Conservation (phyloP, 2,329 filamentous ascomycete genomes). For the Neofusicoccum sp. region DNA sequence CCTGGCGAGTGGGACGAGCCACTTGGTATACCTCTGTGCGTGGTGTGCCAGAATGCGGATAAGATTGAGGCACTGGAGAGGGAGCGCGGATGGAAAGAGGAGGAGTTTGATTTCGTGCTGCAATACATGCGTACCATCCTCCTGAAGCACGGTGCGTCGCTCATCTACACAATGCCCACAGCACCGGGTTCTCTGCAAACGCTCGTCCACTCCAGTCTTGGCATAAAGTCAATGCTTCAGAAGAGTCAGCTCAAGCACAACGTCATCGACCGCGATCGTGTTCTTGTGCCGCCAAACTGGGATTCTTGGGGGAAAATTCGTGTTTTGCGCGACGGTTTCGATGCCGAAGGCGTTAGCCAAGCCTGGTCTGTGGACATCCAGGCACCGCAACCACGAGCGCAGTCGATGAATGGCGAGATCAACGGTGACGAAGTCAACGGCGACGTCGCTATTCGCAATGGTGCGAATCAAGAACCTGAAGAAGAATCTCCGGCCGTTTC, state of each 20-base stretch:
- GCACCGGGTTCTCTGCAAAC: slow-evolving; percentile 75
- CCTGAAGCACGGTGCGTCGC: slow-evolving; percentile 70
- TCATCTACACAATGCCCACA: slow-evolving; percentile 47
- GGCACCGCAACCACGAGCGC: slow-evolving; percentile 26
- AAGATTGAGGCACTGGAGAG: slow-evolving; percentile 90
- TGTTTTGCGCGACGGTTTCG: slow-evolving; percentile 86
- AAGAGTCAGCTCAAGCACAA: slow-evolving; percentile 60
- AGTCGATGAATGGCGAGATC: slow-evolving; percentile 22
- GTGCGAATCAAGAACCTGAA: slow-evolving; percentile 23
- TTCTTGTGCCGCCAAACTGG: slow-evolving; percentile 94
- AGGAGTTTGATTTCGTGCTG: slow-evolving; percentile 93
- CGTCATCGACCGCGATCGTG: slow-evolving; percentile 90
- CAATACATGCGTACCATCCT: slow-evolving; percentile 90
- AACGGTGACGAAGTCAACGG: slow-evolving; percentile 28
- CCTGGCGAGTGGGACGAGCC: slow-evolving; percentile 94
- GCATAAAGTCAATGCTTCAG: slow-evolving; percentile 77
- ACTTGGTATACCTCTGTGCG: slow-evolving; percentile 81
- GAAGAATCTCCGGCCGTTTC: slow-evolving; percentile 63
- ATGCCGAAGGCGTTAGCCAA: slow-evolving; percentile 81
- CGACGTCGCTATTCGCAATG: slow-evolving; percentile 21
- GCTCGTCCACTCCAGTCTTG: slow-evolving; percentile 81
- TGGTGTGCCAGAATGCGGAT: slow-evolving; percentile 96
- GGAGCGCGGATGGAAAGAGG: slow-evolving; percentile 90
- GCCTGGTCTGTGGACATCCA: slow-evolving; percentile 87
- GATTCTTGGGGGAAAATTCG: slow-evolving; percentile 98